phyloP scores from a whole-genome alignment of 2,329 filamentous ascomycete species.

The Colletotrichum noveboracense region DNA sequence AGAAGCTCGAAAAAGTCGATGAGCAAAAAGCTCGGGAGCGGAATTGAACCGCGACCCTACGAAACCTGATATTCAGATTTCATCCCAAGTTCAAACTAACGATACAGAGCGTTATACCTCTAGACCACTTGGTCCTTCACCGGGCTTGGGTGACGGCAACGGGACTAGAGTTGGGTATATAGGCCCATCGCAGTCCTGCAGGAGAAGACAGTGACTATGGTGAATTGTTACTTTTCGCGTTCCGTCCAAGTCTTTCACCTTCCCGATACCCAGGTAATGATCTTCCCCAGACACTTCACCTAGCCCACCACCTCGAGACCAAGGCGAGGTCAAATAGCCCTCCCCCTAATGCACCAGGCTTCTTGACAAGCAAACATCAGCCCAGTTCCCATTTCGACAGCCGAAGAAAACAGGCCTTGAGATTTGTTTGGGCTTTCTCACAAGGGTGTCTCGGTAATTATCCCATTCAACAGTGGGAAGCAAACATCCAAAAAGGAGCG shows the following conservation, averaged over 20 bases:
- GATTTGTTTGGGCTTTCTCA: neutral
- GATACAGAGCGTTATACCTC: neutral
- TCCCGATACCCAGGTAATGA: neutral
- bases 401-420: neutral
- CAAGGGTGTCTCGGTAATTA: neutral
- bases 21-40: neutral
- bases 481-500: neutral
- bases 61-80: neutral
- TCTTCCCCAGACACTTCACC: neutral
- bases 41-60: neutral
- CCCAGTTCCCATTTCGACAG: neutral
- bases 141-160: neutral
- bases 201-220: neutral
- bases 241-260: neutral
- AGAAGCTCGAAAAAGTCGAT: neutral
- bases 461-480: neutral
- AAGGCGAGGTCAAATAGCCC: neutral
- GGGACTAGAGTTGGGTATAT: neutral
- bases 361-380: neutral
- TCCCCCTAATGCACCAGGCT: neutral
- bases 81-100: conserved; percentile 2
- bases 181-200: neutral
- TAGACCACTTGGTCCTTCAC: neutral
- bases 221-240: neutral
- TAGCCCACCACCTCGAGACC: neutral